A percentile compares a stretch with the other conserved stretches of the same genome.
These are phyloP conservation scores for Backusella sp. DNA, from an alignment of 192 early-diverging fungal species.

Conservation along the genomic window DNA sequence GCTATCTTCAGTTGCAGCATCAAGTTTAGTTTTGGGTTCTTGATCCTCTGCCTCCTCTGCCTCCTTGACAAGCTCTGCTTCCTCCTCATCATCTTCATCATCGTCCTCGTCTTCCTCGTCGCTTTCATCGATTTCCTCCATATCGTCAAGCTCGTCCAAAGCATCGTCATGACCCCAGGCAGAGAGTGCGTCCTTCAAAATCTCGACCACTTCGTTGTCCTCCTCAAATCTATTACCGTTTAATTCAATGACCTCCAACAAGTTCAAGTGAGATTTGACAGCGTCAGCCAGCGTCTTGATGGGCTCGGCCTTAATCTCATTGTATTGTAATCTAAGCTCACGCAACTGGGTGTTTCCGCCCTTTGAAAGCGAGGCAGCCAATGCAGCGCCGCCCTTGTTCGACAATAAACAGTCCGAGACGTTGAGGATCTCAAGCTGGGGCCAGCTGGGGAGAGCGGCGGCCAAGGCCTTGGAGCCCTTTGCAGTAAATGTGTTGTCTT, in stretches of 20 bases:
- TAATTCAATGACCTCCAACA: slow-evolving; percentile 70
- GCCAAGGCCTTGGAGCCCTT: slow-evolving; percentile 80
- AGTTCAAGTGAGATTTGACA: slow-evolving; percentile 62
- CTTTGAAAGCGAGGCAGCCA: slow-evolving; percentile 65
- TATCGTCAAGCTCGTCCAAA: slow-evolving; percentile 93
- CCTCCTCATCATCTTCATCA: slow-evolving; percentile 51
- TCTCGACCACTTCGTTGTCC: slow-evolving; percentile 74
- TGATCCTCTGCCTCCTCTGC: slow-evolving; percentile 7
- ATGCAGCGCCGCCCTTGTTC: slow-evolving; percentile 62
- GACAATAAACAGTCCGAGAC: slow-evolving; percentile 90
- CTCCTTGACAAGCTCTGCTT: slow-evolving; percentile 41
- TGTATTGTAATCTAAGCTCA: slow-evolving; percentile 76
- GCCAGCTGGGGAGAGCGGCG: slow-evolving; percentile 73
- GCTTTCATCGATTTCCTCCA: slow-evolving; percentile 79
- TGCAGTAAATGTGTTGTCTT: slow-evolving; percentile 96
- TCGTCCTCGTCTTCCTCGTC: slow-evolving; percentile 68
- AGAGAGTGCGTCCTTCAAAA: slow-evolving; percentile 67
- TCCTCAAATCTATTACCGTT: slow-evolving; percentile 92
- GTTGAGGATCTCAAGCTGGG: slow-evolving; percentile 75
- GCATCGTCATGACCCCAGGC: slow-evolving; percentile 73
- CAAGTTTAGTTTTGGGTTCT: slow-evolving; percentile 9
- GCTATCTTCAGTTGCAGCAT: slow-evolving; percentile 23
- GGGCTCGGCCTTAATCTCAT: slow-evolving; percentile 83
- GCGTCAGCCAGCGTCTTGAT: slow-evolving; percentile 65
- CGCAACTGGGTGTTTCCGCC: slow-evolving; percentile 57